Base-by-base conservation (phyloP, 305 asterid species). In the Caryopteris hybrid region DNA sequence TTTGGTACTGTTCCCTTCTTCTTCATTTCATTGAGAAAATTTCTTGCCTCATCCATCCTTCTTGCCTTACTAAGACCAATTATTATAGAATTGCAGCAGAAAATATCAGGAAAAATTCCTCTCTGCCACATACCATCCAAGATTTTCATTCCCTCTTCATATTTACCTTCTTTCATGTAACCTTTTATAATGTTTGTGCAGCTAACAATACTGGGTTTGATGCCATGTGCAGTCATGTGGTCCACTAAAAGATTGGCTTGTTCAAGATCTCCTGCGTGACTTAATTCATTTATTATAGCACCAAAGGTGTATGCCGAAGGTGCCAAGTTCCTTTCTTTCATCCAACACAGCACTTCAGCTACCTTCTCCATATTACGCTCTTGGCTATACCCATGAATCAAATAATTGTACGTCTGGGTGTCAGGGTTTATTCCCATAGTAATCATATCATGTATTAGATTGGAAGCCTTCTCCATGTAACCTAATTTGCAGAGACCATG, bases 11-110 rank as follows among this genome's bases (percentile, higher is more conserved):
- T 61, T 70, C 89, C 89, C 78, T 74, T 81, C 70, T 66, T 77
- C 74, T 52, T 71, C 96, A 89, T 86, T 69, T 83, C 85, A 55
- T 41, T 48, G 13, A 92, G 65, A 79, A 84, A 86, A 42, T 48
- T 47, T 71, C 57, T 75, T 43, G 98, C 96, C 63, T 92, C 96
- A 56, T 84, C 92, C 84, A 88, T 83, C 72, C 75, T 86, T 58
- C 80, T 83, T 2, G 80, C 83, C 80, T 86, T 92, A 74, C 96
- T 83, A 48, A 92, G 91, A 68, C 95, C 94, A 71, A 78, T 83
- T 42, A 92, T 78, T 57, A 89, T 56, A 46, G 86, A 69, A 80
- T 89, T 89, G 67, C 87, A 86, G 80, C 92, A 92, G 61, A 77
- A 87, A 52, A 80, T 82, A 76, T 89, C 96, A 41, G 96, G 94